phyloP scores from a whole-genome alignment of 2,329 filamentous ascomycete species.

The Boeremia lycopersici region DNA sequence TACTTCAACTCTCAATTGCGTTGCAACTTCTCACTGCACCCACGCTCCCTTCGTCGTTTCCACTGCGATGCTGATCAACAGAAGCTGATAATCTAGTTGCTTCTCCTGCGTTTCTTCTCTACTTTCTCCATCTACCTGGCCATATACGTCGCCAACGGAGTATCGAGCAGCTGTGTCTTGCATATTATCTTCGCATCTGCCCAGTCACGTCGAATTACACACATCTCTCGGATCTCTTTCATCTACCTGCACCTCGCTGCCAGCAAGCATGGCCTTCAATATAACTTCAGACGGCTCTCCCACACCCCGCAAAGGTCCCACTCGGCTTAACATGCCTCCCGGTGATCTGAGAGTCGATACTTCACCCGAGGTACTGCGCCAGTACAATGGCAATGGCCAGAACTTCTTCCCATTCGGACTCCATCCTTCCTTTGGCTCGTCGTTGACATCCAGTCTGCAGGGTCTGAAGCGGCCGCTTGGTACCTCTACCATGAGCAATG shows the following conservation, averaged over 20 bases:
- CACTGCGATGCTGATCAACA: slow-evolving; percentile 7
- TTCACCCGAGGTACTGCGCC: slow-evolving; percentile 43
- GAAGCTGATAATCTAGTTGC: slow-evolving; percentile 32
- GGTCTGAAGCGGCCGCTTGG: slow-evolving; percentile 48
- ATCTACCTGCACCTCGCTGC: slow-evolving; percentile 34
- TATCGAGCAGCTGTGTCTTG: slow-evolving; percentile 35
- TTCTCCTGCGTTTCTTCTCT: slow-evolving; percentile 31
- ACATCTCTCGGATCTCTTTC: slow-evolving; percentile 42
- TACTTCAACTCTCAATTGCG: slow-evolving; percentile 4
- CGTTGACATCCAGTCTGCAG: slow-evolving; percentile 46
- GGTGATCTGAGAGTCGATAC: slow-evolving; percentile 43
- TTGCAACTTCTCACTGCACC: slow-evolving; percentile 15
- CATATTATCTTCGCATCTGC: slow-evolving; percentile 47
- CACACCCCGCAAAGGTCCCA: slow-evolving; percentile 47
- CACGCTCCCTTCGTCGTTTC: slow-evolving; percentile 30
- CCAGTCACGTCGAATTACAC: slow-evolving; percentile 26
- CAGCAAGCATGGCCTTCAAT: slow-evolving; percentile 44
- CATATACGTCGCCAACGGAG: slow-evolving; percentile 44
- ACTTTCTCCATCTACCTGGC: slow-evolving; percentile 46
- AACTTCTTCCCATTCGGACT: slow-evolving; percentile 27
- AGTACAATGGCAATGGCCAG: slow-evolving; percentile 41
- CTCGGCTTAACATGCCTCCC: slow-evolving; percentile 36
- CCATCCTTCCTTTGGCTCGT: slow-evolving; percentile 28
- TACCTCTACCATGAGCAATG: slow-evolving; percentile 45
- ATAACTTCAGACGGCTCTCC: slow-evolving; percentile 51